Evolutionary conservation across 2,329 filamentous ascomycete genomes (phyloP).

Genomic region (Allantophomopsis lycopodina): DNA sequence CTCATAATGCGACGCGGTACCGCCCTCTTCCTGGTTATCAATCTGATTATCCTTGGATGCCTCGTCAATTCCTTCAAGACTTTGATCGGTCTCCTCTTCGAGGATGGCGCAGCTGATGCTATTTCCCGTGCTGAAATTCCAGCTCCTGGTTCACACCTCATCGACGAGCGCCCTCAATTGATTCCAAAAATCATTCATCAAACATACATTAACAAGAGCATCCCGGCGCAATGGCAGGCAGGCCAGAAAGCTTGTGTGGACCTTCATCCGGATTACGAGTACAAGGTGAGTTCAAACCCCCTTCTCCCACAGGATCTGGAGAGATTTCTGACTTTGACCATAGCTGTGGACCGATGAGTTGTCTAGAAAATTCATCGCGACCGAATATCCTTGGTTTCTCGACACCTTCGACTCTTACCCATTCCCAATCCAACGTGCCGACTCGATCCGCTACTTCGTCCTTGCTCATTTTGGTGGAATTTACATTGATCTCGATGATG

Average conservation of each 20-base stretch:
- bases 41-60: constrained; percentile 47
- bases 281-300: constrained; percentile 36
- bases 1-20: constrained; percentile 18
- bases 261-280: constrained; percentile 59
- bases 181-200: constrained; percentile 71
- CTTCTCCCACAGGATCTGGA: background rate
- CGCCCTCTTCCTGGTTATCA: constrained; percentile 31
- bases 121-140: constrained; percentile 54
- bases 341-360: constrained; percentile 66
- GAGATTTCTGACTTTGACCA: constrained; percentile 1
- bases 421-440: constrained; percentile 65
- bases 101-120: constrained; percentile 52
- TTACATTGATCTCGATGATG: constrained; percentile 62
- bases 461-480: constrained; percentile 66
- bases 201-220: constrained; percentile 58
- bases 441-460: constrained; percentile 69
- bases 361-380: constrained; percentile 56
- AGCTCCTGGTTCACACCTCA: constrained; percentile 44
- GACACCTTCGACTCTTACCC: constrained; percentile 61
- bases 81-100: constrained; percentile 54
- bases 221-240: constrained; percentile 51
- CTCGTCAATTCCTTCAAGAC: constrained; percentile 57
- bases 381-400: constrained; percentile 67
- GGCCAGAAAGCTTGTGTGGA: constrained; percentile 55
- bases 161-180: constrained; percentile 39